Evolutionary conservation across 306 rosid species (phyloP).

Genomic region (Neltuma alba): DNA sequence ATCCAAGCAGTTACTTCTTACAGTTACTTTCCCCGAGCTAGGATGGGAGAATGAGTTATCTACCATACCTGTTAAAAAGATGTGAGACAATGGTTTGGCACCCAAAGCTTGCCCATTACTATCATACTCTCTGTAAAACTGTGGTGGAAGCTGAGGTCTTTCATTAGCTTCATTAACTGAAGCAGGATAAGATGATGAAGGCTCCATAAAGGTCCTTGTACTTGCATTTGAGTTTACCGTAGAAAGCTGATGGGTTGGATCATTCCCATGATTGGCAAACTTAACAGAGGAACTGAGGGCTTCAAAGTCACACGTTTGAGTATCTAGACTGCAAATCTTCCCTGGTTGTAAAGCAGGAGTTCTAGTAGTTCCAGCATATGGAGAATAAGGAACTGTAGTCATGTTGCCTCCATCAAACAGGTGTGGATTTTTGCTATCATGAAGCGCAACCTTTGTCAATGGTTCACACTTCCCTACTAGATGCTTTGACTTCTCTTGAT

Average conservation of each 20-base stretch:
- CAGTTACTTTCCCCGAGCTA: conserved; percentile 45
- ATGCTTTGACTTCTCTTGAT: conserved; percentile 45
- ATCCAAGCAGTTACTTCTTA: conserved; percentile 41
- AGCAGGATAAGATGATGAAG: conserved; percentile 46
- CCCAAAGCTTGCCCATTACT: conserved; percentile 32
- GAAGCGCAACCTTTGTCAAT: conserved; percentile 23
- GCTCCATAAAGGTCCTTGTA: conserved; percentile 42
- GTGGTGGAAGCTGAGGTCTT: conserved; percentile 42
- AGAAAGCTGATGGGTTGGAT: conserved; percentile 44
- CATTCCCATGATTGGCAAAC: conserved; percentile 42
- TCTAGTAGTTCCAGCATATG: conserved; percentile 44
- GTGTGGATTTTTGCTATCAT: conserved; percentile 38
- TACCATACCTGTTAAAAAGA: conserved; percentile 38
- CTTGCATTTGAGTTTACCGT: conserved; percentile 38
- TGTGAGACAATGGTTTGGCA: conserved; percentile 32
- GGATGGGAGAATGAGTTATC: conserved; percentile 38
- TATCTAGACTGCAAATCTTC: conserved; percentile 35
- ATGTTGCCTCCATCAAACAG: conserved; percentile 43
- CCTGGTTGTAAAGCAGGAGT: conserved; percentile 40
- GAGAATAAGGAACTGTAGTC: conserved; percentile 33
- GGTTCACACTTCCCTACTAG: conserved; percentile 39
- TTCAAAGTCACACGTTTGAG: conserved; percentile 43
- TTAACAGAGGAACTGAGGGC: conserved; percentile 41
- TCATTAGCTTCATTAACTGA: conserved; percentile 43
- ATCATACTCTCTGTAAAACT: conserved; percentile 35